Percentiles rank a stretch among this genome's conserved stretches.
phyloP scores from a whole-genome alignment of 192 early-diverging fungal genomes.

The Gaertneriomyces sp. region DNA sequence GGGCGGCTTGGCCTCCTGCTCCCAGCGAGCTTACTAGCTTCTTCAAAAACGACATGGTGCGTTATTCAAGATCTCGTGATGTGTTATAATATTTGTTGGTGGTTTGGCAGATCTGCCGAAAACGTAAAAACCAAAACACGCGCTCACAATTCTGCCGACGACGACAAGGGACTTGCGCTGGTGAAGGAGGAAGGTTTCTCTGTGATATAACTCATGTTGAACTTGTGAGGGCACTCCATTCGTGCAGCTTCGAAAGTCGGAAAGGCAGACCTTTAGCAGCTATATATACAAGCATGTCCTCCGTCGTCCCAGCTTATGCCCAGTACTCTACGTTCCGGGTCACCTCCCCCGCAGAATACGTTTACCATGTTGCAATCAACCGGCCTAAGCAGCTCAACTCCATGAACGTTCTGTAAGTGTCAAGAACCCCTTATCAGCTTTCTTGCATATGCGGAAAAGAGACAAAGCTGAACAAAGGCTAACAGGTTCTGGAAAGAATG shows the following conservation, averaged over 20 bases:
- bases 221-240: no score
- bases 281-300: not conserved
- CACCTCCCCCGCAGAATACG: conserved; percentile 16
- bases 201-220: no score
- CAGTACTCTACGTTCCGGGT: conserved; percentile 21
- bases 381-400: conserved; percentile 81
- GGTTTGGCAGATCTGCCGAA: no score
- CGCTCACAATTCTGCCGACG: no score
- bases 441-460: not conserved
- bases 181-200: no score
- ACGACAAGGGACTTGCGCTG: no score
- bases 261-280: no score
- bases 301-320: not conserved
- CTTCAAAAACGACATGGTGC: conserved; percentile 3
- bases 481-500: conserved; percentile 67
- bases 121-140: no score
- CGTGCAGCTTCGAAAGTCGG: no score
- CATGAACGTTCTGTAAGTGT: conserved; percentile 59
- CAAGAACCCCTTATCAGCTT: not conserved
- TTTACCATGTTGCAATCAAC: conserved; percentile 81
- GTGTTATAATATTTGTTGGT: no score
- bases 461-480: not conserved
- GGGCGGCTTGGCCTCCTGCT: not conserved
- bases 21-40: not conserved
- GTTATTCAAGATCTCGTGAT: no score